Base-by-base conservation (phyloP, 129 eudicot species). In the Pittosporum tobira region DNA sequence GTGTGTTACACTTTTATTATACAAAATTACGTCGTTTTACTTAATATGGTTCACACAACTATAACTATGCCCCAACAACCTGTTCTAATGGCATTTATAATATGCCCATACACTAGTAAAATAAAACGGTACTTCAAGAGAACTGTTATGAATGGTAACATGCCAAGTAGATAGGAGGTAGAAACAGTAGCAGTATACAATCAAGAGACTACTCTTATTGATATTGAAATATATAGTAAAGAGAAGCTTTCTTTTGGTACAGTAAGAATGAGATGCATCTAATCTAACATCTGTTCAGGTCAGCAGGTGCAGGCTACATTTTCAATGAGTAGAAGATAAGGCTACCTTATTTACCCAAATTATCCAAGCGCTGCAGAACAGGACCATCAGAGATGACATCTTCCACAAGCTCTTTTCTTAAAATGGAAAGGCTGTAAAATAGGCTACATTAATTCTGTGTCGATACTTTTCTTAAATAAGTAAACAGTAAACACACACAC, bases 181-280 rank as follows among this genome's bases (percentile, higher is more conserved):
- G 18, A 27, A 27, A 37, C 5, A 14, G 2, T 16, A n/a, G 9
- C 28, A 27, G 46, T 16, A 28, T 26, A 28, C 16, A 28, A 10
- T 5, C 13, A 28, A 25, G n/a, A 26, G 37, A 1, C n/a, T 4
- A 28, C 15, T 26, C 14, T 34, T 26, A 52, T 34, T 37, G 43
- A 9, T 37, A 37, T 9, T 52, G n/a, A 38, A 30, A n/a, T 56
- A n/a, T 56, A 59, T 26, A 64, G 25, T 72, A 19, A 46, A 62
- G 61, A 42, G 30, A 23, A 18, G 34, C 48, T 20, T 69, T 27
- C 30, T 61, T 66, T 69, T 73, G 62, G 67, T 69, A 64, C 72
- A 69, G 42, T 56, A 69, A 65, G 59, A 78, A 74, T 65, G 49
- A 68, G 55, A 52, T 53, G 50, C 36, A 24, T 47, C 48, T 63